phyloP scores from a whole-genome alignment of 2,329 filamentous ascomycete species.

The Ophiostoma ulmi region DNA sequence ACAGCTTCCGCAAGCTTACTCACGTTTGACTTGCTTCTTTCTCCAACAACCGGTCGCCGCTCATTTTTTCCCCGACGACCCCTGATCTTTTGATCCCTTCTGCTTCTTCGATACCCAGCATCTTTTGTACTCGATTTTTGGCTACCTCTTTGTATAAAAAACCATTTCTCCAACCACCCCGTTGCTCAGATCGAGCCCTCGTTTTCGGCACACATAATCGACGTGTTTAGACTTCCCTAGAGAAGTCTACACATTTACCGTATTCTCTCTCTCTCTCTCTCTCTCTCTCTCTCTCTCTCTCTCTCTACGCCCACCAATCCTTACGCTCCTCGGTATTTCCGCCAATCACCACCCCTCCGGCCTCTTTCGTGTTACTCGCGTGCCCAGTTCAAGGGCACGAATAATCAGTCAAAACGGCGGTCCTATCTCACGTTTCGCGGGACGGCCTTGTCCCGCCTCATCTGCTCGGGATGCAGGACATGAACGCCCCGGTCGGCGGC shows the following conservation, averaged over 20 bases:
- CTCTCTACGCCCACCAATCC: background rate
- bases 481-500: conserved; percentile 53
- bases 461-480: conserved; percentile 87
- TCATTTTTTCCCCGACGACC: conserved; percentile 14
- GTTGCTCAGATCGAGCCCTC: background rate
- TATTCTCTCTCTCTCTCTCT: background rate
- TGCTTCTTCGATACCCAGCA: conserved; percentile 24
- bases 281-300: too few species aligned
- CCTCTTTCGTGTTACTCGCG: conserved; percentile 34
- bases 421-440: conserved; percentile 70
- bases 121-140: conserved; percentile 19
- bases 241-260: background rate
- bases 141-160: conserved; percentile 5
- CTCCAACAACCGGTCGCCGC: background rate
- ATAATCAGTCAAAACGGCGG: conserved; percentile 70
- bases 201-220: background rate
- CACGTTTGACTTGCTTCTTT: background rate
- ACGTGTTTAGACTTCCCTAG: background rate
- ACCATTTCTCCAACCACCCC: background rate
- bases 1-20: background rate
- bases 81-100: conserved; percentile 12
- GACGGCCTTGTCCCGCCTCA: conserved; percentile 84
- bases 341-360: conserved; percentile 29
- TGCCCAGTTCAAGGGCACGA: conserved; percentile 52
- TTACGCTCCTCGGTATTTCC: conserved; percentile 29